Conservation (phyloP, 2,329 filamentous ascomycete species). For the Aspergillus fructus region DNA sequence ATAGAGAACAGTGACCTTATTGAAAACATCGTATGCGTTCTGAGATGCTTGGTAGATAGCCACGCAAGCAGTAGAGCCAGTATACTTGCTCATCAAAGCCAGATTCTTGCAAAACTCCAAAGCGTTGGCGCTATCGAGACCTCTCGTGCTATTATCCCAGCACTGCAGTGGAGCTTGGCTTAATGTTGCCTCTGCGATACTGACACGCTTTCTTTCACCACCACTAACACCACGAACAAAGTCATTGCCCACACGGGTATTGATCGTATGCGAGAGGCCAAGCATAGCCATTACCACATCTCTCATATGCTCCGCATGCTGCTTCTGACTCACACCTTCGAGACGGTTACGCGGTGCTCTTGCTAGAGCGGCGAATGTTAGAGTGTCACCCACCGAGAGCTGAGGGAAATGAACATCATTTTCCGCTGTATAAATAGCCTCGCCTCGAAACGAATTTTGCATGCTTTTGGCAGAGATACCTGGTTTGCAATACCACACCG, state of each 20-base stretch:
- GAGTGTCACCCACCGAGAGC: constrained; percentile 74
- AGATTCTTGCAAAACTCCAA: constrained; percentile 57
- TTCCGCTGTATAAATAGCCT: constrained; percentile 84
- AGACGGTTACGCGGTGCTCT: constrained; percentile 48
- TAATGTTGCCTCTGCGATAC: constrained; percentile 56
- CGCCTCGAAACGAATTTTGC: constrained; percentile 68
- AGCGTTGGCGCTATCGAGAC: constrained; percentile 56
- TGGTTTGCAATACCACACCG: background rate
- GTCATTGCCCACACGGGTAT: constrained; percentile 52
- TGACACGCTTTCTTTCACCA: constrained; percentile 62
- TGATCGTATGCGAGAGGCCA: constrained; percentile 51
- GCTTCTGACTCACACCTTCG: constrained; percentile 42
- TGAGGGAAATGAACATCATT: constrained; percentile 81
- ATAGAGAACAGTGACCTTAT: constrained; percentile 71
- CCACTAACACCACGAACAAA: constrained; percentile 63
- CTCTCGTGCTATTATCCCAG: constrained; percentile 53
- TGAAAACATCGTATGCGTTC: constrained; percentile 60
- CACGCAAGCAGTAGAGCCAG: constrained; percentile 52
- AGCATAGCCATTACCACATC: constrained; percentile 48
- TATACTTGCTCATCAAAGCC: constrained; percentile 50
- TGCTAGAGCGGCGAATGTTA: constrained; percentile 75
- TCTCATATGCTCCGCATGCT: constrained; percentile 44
- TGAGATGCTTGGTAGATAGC: constrained; percentile 57
- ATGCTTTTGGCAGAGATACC: constrained; percentile 55
- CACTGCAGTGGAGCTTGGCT: constrained; percentile 48